Percentiles rank a stretch among this genome's conserved stretches.
Evolutionary conservation across 2,329 filamentous ascomycete genomes (phyloP).

Genomic region (Ophiostoma quercus): DNA sequence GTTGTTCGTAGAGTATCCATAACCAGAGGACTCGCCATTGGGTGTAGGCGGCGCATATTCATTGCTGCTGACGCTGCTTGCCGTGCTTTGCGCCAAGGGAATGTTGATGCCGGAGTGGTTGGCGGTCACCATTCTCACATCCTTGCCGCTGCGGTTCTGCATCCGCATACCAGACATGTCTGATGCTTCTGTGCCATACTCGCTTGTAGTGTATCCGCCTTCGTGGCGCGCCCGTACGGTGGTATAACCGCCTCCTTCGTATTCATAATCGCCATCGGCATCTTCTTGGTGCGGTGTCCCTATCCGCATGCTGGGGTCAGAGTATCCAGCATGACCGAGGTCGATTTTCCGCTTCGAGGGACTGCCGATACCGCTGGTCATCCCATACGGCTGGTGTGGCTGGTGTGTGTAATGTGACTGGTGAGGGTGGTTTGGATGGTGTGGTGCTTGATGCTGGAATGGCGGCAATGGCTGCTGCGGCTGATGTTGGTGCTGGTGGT

Average conservation of each 20-base stretch:
- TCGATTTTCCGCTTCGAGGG: conserved; percentile 19
- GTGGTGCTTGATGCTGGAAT: conserved; percentile 2
- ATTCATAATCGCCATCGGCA: conserved; percentile 25
- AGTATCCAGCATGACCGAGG: not conserved
- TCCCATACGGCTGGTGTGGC: conserved; percentile 4
- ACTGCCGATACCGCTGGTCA: conserved; percentile 14
- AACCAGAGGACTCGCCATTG: conserved; percentile 13
- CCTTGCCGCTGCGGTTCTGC: conserved; percentile 21
- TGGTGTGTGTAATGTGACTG: conserved; percentile 10
- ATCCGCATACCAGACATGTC: not conserved
- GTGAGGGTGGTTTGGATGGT: not conserved
- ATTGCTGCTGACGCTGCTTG: conserved; percentile 25
- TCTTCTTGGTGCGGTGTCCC: conserved; percentile 20
- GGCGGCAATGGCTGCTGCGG: conserved; percentile 14
- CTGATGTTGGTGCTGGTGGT: conserved; percentile 9
- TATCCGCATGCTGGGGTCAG: conserved; percentile 15
- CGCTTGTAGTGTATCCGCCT: conserved; percentile 19
- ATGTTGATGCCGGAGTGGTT: conserved; percentile 22
- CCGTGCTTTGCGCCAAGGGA: conserved; percentile 21
- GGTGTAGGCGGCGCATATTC: conserved; percentile 25
- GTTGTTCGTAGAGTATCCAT: conserved; percentile 15
- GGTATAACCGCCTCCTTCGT: conserved; percentile 19
- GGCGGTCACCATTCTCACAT: conserved; percentile 24
- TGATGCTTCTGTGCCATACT: conserved; percentile 19
- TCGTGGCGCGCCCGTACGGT: conserved; percentile 18